phyloP scores from a whole-genome alignment of 2,329 filamentous ascomycete species.

The Fusarium annulatum region DNA sequence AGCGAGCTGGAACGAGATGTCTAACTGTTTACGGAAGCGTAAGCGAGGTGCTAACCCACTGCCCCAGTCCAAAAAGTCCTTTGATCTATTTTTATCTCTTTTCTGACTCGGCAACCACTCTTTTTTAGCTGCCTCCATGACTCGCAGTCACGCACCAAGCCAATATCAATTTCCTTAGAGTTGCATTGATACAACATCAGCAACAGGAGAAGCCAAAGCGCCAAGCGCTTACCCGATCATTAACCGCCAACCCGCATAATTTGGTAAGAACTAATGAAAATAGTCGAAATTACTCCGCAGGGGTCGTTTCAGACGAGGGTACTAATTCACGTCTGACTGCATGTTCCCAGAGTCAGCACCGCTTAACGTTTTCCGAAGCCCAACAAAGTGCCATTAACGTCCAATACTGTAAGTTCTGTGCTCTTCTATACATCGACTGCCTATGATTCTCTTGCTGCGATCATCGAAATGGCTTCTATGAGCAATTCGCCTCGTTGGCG shows the following conservation, averaged over 20 bases:
- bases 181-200: background rate
- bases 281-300: background rate
- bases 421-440: no score
- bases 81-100: background rate
- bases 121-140: fast-evolving
- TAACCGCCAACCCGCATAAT: fast-evolving
- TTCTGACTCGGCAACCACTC: background rate
- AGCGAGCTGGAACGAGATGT: no score
- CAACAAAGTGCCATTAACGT: background rate
- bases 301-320: background rate
- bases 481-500: background rate
- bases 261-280: background rate
- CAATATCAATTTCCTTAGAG: background rate
- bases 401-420: background rate
- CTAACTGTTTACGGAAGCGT: no score
- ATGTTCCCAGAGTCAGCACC: background rate
- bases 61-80: no score
- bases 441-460: no score
- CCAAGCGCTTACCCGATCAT: background rate
- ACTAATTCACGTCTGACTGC: background rate
- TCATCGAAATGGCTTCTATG: background rate
- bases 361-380: background rate
- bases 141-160: fast-evolving
- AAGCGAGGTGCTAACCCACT: no score
- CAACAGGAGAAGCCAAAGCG: background rate